These are phyloP conservation scores for Mycena galopus DNA, from an alignment of 768 basidiomycete genomes.

Conservation along the genomic window DNA sequence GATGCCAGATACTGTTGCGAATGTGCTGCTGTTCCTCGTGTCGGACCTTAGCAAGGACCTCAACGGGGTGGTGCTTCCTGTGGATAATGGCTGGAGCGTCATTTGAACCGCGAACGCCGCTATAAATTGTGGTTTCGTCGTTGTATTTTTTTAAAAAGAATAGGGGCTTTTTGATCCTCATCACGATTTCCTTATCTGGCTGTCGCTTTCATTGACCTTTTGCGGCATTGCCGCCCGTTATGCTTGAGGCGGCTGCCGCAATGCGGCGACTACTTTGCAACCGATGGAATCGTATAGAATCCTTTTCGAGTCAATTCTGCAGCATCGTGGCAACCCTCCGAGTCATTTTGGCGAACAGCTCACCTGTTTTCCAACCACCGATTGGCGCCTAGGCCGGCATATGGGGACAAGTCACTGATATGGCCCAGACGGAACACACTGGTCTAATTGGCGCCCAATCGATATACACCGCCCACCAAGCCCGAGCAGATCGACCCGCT, in stretches of 20 bases:
- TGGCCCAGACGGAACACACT: no score
- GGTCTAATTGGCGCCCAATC: constrained; percentile 14
- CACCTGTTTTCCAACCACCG: neutral
- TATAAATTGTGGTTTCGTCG: neutral
- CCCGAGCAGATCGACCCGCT: no score
- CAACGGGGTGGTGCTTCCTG: neutral
- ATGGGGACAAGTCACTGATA: no score
- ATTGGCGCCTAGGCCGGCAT: no score
- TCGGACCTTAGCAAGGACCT: constrained; percentile 1
- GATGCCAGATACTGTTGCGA: neutral
- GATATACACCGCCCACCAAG: neutral
- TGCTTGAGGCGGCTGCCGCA: no score
- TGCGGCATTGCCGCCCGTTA: no score
- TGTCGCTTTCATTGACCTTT: neutral
- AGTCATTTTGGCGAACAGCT: neutral
- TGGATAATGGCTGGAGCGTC: constrained; percentile 7
- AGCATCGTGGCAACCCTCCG: neutral
- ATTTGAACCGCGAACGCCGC: neutral
- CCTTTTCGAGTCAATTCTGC: no score
- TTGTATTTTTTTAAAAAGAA: neutral
- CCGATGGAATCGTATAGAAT: no score
- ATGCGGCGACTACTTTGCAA: no score
- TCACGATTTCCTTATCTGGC: no score
- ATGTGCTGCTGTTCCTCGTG: neutral
- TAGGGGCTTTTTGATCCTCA: no score